These are phyloP conservation scores for Apiotrichum akiyoshidainum DNA, from an alignment of 1,284 basidiomycete species.

Conservation along the genomic window DNA sequence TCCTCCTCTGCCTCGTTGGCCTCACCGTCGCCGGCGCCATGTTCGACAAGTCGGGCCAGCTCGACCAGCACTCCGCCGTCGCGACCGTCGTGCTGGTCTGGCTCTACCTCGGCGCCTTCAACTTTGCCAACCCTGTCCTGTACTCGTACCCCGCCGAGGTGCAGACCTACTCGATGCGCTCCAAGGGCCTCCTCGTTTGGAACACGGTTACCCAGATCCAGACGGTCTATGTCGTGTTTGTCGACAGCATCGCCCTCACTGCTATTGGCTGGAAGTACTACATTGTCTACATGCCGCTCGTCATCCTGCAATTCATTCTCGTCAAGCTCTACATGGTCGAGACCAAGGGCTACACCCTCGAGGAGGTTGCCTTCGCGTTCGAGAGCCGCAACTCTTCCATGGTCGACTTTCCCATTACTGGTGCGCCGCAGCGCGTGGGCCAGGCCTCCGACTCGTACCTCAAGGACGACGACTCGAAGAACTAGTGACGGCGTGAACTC, in stretches of 20 bases:
- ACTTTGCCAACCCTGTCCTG: conserved; percentile 45
- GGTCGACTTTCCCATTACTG: background rate
- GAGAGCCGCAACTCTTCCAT: conserved; percentile 20
- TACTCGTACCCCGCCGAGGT: conserved; percentile 50
- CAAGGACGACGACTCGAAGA: too few species aligned
- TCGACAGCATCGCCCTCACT: conserved; percentile 49
- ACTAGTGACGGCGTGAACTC: too few species aligned
- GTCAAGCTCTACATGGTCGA: conserved; percentile 47
- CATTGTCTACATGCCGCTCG: conserved; percentile 36
- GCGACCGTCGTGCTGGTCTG: conserved; percentile 49
- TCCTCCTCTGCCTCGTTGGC: conserved; percentile 42
- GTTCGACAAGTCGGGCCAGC: conserved; percentile 32
- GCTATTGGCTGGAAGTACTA: conserved; percentile 48
- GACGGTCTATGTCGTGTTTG: conserved; percentile 27
- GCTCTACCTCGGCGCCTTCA: conserved; percentile 50
- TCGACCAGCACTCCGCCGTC: conserved; percentile 35
- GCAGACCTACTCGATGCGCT: conserved; percentile 49
- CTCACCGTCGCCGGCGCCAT: conserved; percentile 43
- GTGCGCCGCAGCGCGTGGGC: too few species aligned
- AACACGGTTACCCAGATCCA: conserved; percentile 44
- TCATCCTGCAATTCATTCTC: conserved; percentile 33
- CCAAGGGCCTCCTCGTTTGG: conserved; percentile 51
- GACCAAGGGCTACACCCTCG: conserved; percentile 48
- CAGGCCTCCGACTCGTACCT: too few species aligned
- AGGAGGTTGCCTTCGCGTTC: conserved; percentile 47